Evolutionary conservation across 805 yeast species (phyloP).

Genomic region (Tanozyma kutaoensis): DNA sequence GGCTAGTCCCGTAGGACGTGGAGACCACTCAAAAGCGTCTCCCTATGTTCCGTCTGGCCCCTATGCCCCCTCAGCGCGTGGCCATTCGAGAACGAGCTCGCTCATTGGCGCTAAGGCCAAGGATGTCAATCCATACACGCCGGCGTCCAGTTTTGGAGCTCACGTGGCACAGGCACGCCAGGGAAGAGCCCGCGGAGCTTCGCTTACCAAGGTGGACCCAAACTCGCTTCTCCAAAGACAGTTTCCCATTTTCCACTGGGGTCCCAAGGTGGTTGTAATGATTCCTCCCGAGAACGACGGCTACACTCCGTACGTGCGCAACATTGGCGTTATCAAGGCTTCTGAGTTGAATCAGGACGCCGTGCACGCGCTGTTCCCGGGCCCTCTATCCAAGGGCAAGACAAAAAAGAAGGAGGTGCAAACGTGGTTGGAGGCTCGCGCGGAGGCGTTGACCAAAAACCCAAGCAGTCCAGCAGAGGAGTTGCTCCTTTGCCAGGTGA

Average conservation of each 20-base stretch:
- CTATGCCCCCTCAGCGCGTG: constrained; percentile 23
- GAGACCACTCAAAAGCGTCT: no score
- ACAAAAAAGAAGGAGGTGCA: constrained; percentile 55
- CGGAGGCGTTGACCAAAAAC: constrained; percentile 5
- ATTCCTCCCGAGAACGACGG: constrained; percentile 18
- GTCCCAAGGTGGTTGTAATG: constrained; percentile 14
- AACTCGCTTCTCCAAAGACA: constrained; percentile 45
- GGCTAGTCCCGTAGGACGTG: no score
- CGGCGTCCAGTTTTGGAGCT: constrained; percentile 9
- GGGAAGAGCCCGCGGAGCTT: background rate
- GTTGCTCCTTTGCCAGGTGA: constrained; percentile 16
- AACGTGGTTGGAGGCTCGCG: constrained; percentile 35
- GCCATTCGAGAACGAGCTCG: constrained; percentile 27
- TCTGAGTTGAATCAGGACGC: constrained; percentile 10
- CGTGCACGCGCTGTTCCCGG: constrained; percentile 37
- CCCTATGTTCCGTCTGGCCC: constrained; percentile 34
- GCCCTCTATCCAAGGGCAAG: constrained; percentile 48
- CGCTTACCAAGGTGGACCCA: constrained; percentile 32
- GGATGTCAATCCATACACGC: constrained; percentile 29
- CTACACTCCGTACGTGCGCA: constrained; percentile 4
- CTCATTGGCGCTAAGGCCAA: constrained; percentile 25
- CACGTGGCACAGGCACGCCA: background rate
- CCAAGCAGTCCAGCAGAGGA: constrained; percentile 7
- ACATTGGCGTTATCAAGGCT: constrained; percentile 20
- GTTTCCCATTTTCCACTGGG: constrained; percentile 68